phyloP scores from a whole-genome alignment of 805 yeast genomes.

The Sungouiozyma intestinalis region DNA sequence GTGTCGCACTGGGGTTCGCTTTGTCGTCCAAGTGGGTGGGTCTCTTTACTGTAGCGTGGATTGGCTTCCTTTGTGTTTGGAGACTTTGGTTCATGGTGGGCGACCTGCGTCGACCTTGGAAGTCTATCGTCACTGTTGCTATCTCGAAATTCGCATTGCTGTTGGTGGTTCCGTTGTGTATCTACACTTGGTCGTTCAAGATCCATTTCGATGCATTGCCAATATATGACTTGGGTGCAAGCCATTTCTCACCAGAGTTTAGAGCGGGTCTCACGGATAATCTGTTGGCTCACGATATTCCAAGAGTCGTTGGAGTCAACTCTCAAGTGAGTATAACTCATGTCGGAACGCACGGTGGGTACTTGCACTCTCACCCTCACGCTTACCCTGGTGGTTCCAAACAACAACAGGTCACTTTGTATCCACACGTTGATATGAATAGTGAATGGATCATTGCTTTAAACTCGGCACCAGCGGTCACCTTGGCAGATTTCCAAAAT shows the following conservation, averaged over 20 bases:
- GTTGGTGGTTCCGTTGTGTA: conserved; percentile 45
- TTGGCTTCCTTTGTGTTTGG: conserved; percentile 49
- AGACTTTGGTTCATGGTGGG: conserved; percentile 67
- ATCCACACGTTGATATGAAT: conserved; percentile 68
- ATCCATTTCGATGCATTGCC: conserved; percentile 50
- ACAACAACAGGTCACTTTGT: conserved; percentile 74
- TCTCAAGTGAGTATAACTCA: conserved; percentile 61
- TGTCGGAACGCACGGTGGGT: conserved; percentile 63
- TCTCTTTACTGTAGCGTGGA: conserved; percentile 69
- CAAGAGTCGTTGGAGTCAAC: conserved; percentile 63
- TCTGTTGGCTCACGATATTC: conserved; percentile 45
- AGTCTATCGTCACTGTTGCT: conserved; percentile 37
- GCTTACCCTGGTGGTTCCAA: conserved; percentile 68
- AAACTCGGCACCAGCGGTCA: conserved; percentile 44
- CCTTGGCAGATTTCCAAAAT: conserved; percentile 49
- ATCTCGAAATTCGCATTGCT: conserved; percentile 41
- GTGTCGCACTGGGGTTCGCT: conserved; percentile 63
- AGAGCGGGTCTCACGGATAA: conserved; percentile 53
- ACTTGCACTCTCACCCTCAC: conserved; percentile 70
- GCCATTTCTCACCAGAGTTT: conserved; percentile 65
- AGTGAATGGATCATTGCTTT: conserved; percentile 66
- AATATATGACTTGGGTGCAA: conserved; percentile 60
- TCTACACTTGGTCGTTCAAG: conserved; percentile 51
- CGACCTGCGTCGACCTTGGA: conserved; percentile 45
- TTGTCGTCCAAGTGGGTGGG: conserved; percentile 80